Conservation (phyloP, 2,329 filamentous ascomycete species). For the Nemania serpens region DNA sequence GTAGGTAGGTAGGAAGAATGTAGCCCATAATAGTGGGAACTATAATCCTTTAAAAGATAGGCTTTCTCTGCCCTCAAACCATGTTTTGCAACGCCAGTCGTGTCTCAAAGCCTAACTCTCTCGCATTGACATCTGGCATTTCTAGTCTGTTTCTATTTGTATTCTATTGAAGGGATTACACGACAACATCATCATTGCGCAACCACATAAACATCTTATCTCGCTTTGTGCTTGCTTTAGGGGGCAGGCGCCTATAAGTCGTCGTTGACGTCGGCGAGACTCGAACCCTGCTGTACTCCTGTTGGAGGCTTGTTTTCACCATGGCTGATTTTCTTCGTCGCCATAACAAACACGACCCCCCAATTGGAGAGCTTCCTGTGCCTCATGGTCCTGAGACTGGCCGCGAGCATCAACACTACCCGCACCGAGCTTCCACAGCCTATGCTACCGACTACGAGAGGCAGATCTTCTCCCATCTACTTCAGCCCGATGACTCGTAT, state of each 20-base stretch:
- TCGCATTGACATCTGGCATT: background rate
- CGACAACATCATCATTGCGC: too few species aligned
- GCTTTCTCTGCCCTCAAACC: slow-evolving; percentile 13
- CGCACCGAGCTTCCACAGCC: slow-evolving; percentile 42
- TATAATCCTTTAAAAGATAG: slow-evolving; percentile 4
- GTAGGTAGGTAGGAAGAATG: background rate
- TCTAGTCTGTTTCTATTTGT: background rate
- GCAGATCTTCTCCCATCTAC: slow-evolving; percentile 74
- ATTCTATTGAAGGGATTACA: background rate
- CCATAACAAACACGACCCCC: slow-evolving; percentile 48
- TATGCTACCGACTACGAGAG: slow-evolving; percentile 56
- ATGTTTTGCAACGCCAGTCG: background rate
- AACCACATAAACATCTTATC: too few species aligned
- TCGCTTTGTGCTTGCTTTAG: background rate
- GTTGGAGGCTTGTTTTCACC: slow-evolving; percentile 5
- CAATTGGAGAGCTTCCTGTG: slow-evolving; percentile 59
- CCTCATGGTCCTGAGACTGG: slow-evolving; percentile 58
- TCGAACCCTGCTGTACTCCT: slow-evolving; percentile 2
- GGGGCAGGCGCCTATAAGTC: slow-evolving; percentile 11
- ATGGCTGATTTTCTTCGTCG: slow-evolving; percentile 48
- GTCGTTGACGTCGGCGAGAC: slow-evolving; percentile 4
- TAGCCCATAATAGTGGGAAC: slow-evolving; percentile 11
- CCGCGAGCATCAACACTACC: slow-evolving; percentile 54
- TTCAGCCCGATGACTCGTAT: slow-evolving; percentile 88
- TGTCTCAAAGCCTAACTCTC: background rate